phyloP scores from a whole-genome alignment of 1,284 basidiomycete species.

The Flammula alnicola region DNA sequence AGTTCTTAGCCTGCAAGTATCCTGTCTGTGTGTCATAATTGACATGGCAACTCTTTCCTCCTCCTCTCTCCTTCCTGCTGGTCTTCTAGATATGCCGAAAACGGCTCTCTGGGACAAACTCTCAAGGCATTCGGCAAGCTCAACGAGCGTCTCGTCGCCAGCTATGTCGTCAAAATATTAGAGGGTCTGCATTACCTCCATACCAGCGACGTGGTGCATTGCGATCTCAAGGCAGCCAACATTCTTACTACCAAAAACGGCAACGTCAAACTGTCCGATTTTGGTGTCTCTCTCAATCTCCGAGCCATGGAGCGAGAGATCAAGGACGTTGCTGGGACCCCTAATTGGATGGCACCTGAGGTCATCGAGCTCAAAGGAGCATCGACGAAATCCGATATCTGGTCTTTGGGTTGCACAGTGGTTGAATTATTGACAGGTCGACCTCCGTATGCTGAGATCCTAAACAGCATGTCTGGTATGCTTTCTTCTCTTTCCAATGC shows the following conservation, averaged over 20 bases:
- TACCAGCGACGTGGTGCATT: conserved; percentile 79
- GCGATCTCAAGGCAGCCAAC: conserved; percentile 98
- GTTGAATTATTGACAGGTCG: conserved; percentile 91
- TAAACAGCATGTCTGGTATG: conserved; percentile 85
- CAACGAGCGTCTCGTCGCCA: conserved; percentile 87
- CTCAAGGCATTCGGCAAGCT: conserved; percentile 91
- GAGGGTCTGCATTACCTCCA: conserved; percentile 93
- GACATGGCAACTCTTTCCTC: conserved; percentile 18
- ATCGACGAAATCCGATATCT: conserved; percentile 82
- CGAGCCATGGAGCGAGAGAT: conserved; percentile 89
- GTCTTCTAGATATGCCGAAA: conserved; percentile 85
- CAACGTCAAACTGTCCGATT: conserved; percentile 98
- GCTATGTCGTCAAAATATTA: conserved; percentile 92
- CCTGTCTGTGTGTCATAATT: conserved; percentile 34
- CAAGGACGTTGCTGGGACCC: conserved; percentile 90
- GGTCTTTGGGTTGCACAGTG: conserved; percentile 94
- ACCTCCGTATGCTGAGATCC: conserved; percentile 88
- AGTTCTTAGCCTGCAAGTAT: conserved; percentile 33
- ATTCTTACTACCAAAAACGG: conserved; percentile 97
- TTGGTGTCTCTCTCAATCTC: conserved; percentile 98
- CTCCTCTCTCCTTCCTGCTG: conserved; percentile 13
- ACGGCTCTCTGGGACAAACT: conserved; percentile 90
- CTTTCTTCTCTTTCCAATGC: conserved; percentile 16
- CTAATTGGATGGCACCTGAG: conserved; percentile 99
- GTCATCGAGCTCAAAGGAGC: conserved; percentile 85